Percentiles rank a stretch among this genome's conserved stretches.
Conservation (phyloP, 73 alveolate species). For the Durusdinium trenchii region DNA sequence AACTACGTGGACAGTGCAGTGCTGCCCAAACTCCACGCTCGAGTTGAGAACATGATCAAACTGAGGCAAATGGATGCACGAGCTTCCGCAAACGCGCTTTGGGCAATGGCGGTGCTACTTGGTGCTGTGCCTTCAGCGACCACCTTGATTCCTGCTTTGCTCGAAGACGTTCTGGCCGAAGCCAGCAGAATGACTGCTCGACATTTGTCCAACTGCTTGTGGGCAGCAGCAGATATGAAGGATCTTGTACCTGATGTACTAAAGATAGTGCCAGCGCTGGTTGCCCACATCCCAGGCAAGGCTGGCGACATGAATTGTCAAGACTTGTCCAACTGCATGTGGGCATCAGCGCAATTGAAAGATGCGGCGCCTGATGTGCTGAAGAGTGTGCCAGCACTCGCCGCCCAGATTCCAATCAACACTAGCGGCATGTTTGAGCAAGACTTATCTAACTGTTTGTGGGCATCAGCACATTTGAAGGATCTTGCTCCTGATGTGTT, state of each 20-base stretch:
- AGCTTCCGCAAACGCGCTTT: not conserved
- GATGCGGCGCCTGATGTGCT: no score
- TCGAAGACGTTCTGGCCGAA: not conserved
- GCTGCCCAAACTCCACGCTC: not conserved
- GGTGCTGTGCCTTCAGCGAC: not conserved
- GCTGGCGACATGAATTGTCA: not conserved
- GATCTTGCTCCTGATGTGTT: no score
- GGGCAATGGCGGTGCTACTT: not conserved
- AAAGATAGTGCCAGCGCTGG: not conserved
- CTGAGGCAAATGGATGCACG: not conserved
- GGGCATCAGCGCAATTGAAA: slow-evolving; percentile 34
- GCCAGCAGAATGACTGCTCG: not conserved
- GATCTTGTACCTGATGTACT: not conserved
- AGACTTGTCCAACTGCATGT: slow-evolving; percentile 22
- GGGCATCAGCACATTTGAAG: no score
- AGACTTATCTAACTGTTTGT: no score
- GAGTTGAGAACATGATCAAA: slow-evolving; percentile 19
- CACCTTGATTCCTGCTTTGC: not conserved
- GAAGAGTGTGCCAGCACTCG: no score
- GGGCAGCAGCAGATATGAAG: slow-evolving; percentile 15
- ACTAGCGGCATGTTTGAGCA: no score
- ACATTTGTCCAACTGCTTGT: slow-evolving; percentile 36
- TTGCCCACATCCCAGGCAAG: slow-evolving; percentile 5
- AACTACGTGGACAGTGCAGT: not conserved
- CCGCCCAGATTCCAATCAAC: no score